Evolutionary conservation across 345 rosid species (phyloP), one percentile per base, ranked within the genome.

Genomic region (Melaleuca alternifolia): DNA sequence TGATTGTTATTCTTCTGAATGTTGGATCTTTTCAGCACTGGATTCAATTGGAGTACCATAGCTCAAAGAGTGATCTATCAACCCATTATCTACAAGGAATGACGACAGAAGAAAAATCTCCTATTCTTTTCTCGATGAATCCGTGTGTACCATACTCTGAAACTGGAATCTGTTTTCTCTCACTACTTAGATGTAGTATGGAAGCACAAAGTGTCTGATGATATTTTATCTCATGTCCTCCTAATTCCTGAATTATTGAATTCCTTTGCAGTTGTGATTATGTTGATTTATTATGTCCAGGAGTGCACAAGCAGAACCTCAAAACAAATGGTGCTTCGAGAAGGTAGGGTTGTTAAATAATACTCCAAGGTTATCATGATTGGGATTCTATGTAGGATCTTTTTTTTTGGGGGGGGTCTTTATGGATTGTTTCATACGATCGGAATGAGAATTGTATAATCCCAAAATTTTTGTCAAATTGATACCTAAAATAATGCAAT

Each of bases 11-110:
- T 85, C 30, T 14, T 82, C 28, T 54, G 37, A 50, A 37, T 52
- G 77, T 86, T 51, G 86, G 50, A 75, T 86, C 48, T 54, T 87
- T 88, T 83, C 91, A 97, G 98, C 79, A 57, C 48, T 97, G 99
- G 99, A 86, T 95, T 89, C 85, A 93, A 9, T 93, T 95, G 88
- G 94, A 93, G 91, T 97, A 93, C 89, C 98, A 95, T 89, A 93
- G 95, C 86, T 92, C 92, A 37, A 94, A 91, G 87, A 94, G 94
- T 59, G 99, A 96, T 84, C 86, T 88, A 52, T 93, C 95, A 85
- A 92, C 93, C 82, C 87, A 76, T 86, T 94, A 94, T 89, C 89
- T 94, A 50, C 88, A 90, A 82, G 91, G 87, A 89, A 95, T 97
- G 98, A 87, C 90, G 86, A 87, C 94, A 21, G 88, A 87, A 87